These are phyloP conservation scores for Sporothrix brunneoviolacea DNA, from an alignment of 2,329 filamentous ascomycete species.

Conservation along the genomic window DNA sequence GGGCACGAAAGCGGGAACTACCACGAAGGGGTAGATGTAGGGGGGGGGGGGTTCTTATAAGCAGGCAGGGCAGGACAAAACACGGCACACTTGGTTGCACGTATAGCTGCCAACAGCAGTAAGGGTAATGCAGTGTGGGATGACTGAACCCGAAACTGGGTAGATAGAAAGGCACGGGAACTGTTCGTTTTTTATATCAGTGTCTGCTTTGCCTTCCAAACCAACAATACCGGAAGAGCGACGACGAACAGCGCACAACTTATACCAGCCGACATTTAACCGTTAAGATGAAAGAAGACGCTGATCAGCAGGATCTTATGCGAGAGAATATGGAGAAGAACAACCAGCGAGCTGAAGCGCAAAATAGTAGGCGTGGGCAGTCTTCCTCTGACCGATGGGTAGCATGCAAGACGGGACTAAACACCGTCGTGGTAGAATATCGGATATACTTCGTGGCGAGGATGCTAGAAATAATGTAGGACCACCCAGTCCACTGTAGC, in stretches of 20 bases:
- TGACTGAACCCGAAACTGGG: not conserved
- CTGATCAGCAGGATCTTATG: too few species aligned
- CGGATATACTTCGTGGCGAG: not conserved
- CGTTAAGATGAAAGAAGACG: slow-evolving; percentile 18
- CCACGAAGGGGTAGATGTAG: not conserved
- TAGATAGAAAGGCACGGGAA: not conserved
- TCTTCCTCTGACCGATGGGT: not conserved
- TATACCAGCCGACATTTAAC: slow-evolving; percentile 23
- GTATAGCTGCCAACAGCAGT: not conserved
- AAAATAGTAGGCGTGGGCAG: not conserved
- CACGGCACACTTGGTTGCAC: not conserved
- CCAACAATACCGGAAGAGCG: not conserved
- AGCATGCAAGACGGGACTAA: not conserved
- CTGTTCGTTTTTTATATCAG: not conserved
- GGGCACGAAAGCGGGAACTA: too few species aligned
- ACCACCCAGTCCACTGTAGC: too few species aligned
- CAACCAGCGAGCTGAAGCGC: too few species aligned
- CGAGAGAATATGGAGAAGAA: too few species aligned
- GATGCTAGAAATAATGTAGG: too few species aligned
- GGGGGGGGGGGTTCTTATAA: not conserved
- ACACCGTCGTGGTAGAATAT: slow-evolving; percentile 3
- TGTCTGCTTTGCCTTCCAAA: not conserved
- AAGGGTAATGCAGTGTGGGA: not conserved
- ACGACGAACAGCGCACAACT: not conserved
- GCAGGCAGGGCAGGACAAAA: not conserved